These are phyloP conservation scores for Magnaporthiopsis poae DNA, from an alignment of 2,329 filamentous ascomycete species.

Conservation along the genomic window DNA sequence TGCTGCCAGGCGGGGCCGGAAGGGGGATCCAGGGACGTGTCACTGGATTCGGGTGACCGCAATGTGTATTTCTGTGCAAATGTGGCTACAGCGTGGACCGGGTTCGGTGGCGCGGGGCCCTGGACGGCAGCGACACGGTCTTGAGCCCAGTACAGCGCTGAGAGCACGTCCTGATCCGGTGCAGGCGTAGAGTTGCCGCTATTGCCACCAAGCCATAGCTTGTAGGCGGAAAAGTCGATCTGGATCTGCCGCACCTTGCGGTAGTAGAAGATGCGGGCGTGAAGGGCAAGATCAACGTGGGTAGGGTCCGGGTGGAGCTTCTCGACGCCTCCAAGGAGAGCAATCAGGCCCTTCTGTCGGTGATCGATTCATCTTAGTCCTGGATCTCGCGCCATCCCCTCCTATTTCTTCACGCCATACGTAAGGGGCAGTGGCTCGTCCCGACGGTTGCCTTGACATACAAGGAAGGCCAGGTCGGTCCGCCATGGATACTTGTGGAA, in stretches of 20 bases:
- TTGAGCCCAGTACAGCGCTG: conserved; percentile 24
- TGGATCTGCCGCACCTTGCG: conserved; percentile 12
- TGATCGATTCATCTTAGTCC: not conserved
- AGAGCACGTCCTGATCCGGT: conserved; percentile 14
- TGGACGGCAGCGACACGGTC: conserved; percentile 11
- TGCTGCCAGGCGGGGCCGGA: conserved; percentile 34
- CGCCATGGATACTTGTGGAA: conserved; percentile 10
- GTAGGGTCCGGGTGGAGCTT: conserved; percentile 14
- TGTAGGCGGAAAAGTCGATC: conserved; percentile 16
- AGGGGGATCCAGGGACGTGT: conserved; percentile 7
- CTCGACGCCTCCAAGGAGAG: conserved; percentile 16
- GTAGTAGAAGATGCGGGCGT: conserved; percentile 18
- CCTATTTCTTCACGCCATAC: not conserved
- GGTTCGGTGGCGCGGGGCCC: not conserved
- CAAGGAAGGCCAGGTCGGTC: conserved; percentile 9
- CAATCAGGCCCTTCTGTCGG: conserved; percentile 15
- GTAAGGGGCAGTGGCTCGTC: not conserved
- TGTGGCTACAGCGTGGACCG: not conserved
- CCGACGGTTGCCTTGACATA: not conserved
- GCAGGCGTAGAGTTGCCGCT: conserved; percentile 9
- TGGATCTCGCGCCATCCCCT: not conserved
- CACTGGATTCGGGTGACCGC: not conserved
- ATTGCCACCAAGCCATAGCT: conserved; percentile 10
- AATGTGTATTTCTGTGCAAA: conserved; percentile 1
- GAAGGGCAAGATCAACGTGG: conserved; percentile 14